phyloP scores from a whole-genome alignment of 2,329 filamentous ascomycete genomes.

The Metarhizium anisopliae region DNA sequence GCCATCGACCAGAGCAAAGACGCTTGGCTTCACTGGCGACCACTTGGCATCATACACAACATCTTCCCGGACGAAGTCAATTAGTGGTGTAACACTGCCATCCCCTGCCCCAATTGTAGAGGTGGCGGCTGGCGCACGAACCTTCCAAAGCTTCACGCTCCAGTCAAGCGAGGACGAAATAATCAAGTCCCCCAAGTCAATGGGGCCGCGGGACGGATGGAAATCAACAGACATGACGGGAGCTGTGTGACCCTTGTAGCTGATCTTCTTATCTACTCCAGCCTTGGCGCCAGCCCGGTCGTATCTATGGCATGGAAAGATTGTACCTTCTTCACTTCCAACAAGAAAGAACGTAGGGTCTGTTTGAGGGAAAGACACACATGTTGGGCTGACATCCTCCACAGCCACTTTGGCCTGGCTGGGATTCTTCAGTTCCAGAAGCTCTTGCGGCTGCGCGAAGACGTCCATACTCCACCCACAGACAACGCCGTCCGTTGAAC shows the following conservation, averaged over 20 bases:
- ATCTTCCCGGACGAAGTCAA: slow-evolving; percentile 90
- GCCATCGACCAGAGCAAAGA: slow-evolving; percentile 92
- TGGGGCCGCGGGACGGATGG: slow-evolving; percentile 82
- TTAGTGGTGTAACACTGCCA: slow-evolving; percentile 58
- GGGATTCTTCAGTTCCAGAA: slow-evolving; percentile 78
- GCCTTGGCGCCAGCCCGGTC: slow-evolving; percentile 96
- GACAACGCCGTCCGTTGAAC: slow-evolving; percentile 91
- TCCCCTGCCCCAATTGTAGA: slow-evolving; percentile 48
- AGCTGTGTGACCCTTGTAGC: slow-evolving; percentile 82
- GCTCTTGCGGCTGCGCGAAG: slow-evolving; percentile 92
- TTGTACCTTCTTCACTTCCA: slow-evolving; percentile 91
- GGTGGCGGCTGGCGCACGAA: slow-evolving; percentile 69
- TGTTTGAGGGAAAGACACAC: slow-evolving; percentile 86
- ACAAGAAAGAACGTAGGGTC: slow-evolving; percentile 97
- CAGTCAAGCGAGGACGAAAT: slow-evolving; percentile 91
- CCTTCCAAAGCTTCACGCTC: slow-evolving; percentile 96
- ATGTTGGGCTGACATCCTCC: slow-evolving; percentile 90
- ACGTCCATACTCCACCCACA: slow-evolving; percentile 98
- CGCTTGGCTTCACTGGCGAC: slow-evolving; percentile 88
- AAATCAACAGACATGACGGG: slow-evolving; percentile 96
- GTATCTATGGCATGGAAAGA: slow-evolving; percentile 94
- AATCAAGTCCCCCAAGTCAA: slow-evolving; percentile 90
- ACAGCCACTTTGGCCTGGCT: slow-evolving; percentile 67
- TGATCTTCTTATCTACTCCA: slow-evolving; percentile 80
- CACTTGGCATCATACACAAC: slow-evolving; percentile 94